Evolutionary conservation across 2,329 filamentous ascomycete species (phyloP), one percentile per base, ranked within the genome.

Genomic region (Colletotrichum zoysiae): DNA sequence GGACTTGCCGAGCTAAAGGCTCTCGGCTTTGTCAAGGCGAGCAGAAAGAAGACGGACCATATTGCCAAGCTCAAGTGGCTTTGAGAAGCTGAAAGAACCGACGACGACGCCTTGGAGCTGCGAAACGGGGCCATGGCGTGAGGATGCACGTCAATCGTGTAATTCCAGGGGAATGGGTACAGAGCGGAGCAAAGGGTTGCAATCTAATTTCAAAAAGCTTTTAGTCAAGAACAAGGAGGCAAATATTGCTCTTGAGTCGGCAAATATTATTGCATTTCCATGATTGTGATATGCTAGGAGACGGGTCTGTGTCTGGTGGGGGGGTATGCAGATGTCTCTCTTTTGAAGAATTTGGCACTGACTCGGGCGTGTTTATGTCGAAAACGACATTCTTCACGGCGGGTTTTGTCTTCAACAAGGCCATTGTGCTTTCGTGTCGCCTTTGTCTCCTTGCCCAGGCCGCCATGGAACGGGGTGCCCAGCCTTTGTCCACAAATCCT

Each of bases 1-100:
- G 93, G 89, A 6, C 81, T 98, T 74, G 94, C 95, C 0, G 96
- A 99, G 81, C 82, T 99, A 79, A 92, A 91, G 80, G 89, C 91
- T 65, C 86, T 99, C 77, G 96, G 96, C 9, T 92, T 98, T 82
- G 88, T 98, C 73, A 98, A 96, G 84, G 87, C 88, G 73, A 98
- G 92, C 78, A 93, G 92, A 82, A 97, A 95, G 86, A 97, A 97
- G 86, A 90, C 91, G 33, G 96, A 98, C 79, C 95, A 98, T 82
- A 85, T 98, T 76, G 91, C 94, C 50, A 98, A 98, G 84, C 86
- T 95, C 90, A 95, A 93, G 79, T 96, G 95, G 76, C 84, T 96
- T 73, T 89, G 14, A 80, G 78, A 67, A 66, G 67, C 70, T 71
- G 61, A 72, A 72, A 72, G 70, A 60, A 46, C 8, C 56, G 46